Evolutionary conservation across 495 filamentous ascomycete species (phyloP).

Genomic region (Saxophila tyrrhenica): DNA sequence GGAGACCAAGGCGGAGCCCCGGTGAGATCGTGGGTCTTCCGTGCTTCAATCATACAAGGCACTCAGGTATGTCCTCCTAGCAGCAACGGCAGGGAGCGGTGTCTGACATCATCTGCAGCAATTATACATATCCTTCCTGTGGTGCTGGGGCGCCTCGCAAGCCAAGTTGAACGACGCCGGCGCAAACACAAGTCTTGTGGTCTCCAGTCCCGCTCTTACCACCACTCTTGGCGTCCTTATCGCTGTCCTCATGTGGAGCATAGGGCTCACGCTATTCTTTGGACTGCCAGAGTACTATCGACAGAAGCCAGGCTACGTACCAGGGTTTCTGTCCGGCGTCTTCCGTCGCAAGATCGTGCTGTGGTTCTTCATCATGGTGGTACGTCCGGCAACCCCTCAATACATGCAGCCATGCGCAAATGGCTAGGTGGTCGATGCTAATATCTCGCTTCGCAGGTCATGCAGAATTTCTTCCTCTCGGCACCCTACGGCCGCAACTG

Average conservation of each 20-base stretch:
- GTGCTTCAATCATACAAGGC: constrained; percentile 52
- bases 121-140: constrained; percentile 51
- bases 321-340: constrained; percentile 46
- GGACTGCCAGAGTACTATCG: constrained; percentile 57
- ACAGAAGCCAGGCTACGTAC: constrained; percentile 55
- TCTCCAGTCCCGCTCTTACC: constrained; percentile 32
- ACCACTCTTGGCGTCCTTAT: constrained; percentile 37
- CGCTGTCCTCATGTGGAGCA: constrained; percentile 40
- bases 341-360: constrained; percentile 48
- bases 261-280: constrained; percentile 41
- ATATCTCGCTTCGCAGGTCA: constrained; percentile 23
- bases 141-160: constrained; percentile 46
- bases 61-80: constrained; percentile 9
- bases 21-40: constrained; percentile 51
- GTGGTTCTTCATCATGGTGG: constrained; percentile 49
- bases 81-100: not conserved
- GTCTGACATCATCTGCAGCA: constrained; percentile 35
- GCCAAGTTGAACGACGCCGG: constrained; percentile 11
- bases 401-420: not conserved
- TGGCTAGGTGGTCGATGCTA: not conserved
- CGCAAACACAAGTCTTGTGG: constrained; percentile 36
- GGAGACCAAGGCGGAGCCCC: constrained; percentile 51
- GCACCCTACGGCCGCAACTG: constrained; percentile 52
- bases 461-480: constrained; percentile 59
- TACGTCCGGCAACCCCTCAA: not conserved